A percentile compares a stretch with the other conserved stretches of the same genome.
Evolutionary conservation across 2,329 filamentous ascomycete species (phyloP).

Genomic region (Dothideomycetes sp.): DNA sequence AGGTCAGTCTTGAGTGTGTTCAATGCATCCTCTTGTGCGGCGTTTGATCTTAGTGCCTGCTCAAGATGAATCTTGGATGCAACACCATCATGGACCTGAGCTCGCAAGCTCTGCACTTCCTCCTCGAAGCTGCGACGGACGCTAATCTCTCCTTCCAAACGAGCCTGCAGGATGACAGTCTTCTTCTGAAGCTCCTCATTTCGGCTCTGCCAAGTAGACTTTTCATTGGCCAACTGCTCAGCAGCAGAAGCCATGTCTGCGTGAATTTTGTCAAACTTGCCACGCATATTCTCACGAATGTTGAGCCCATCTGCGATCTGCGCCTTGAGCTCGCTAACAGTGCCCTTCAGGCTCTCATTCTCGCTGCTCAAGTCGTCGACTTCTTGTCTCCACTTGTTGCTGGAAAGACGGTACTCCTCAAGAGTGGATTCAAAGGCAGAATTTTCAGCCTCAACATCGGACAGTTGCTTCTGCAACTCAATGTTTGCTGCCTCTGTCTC

Average conservation of each 20-base stretch:
- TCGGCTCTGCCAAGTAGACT: slow-evolving; percentile 62
- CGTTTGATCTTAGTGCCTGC: slow-evolving; percentile 45
- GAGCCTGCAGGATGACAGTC: slow-evolving; percentile 43
- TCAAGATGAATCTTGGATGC: slow-evolving; percentile 31
- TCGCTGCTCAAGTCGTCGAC: slow-evolving; percentile 45
- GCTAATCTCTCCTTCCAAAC: slow-evolving; percentile 34
- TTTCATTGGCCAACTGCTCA: slow-evolving; percentile 72
- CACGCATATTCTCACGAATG: slow-evolving; percentile 71
- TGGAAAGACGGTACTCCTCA: slow-evolving; percentile 52
- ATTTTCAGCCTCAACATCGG: slow-evolving; percentile 45
- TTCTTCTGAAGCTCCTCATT: slow-evolving; percentile 46
- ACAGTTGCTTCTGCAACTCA: slow-evolving; percentile 14
- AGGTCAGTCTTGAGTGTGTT: slow-evolving; percentile 51
- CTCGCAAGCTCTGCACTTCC: slow-evolving; percentile 32
- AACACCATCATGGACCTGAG: slow-evolving; percentile 9
- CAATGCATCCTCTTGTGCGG: slow-evolving; percentile 52
- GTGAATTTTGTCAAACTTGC: slow-evolving; percentile 76
- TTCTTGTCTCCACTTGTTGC: slow-evolving; percentile 48
- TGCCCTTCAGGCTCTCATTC: slow-evolving; percentile 64
- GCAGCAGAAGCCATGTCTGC: slow-evolving; percentile 74
- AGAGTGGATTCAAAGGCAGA: slow-evolving; percentile 49
- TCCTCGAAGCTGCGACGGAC: slow-evolving; percentile 34
- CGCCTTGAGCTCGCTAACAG: slow-evolving; percentile 60
- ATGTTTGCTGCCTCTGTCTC: slow-evolving; percentile 23
- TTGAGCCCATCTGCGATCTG: slow-evolving; percentile 81